Base-by-base conservation (phyloP, 257 asterid genomes). In the Ajuga chamaepitys region DNA sequence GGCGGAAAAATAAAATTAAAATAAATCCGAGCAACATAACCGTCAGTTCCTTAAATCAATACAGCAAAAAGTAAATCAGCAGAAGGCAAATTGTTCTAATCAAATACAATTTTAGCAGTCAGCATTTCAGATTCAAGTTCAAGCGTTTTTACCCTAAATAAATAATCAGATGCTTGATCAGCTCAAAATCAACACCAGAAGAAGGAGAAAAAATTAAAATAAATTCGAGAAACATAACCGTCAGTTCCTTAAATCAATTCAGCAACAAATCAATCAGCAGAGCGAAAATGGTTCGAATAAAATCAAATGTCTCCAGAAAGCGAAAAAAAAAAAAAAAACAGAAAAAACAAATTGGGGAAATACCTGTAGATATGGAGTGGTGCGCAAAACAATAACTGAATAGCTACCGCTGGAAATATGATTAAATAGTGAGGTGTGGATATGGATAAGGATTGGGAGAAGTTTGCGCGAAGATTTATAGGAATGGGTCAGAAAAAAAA, bases 371-470 rank as follows among this genome's bases (percentile, higher is more conserved):
- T 37, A 22, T 6, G 56, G 41, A 38, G 53, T 9, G 25, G 8
- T 28, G 35, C 2, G 38, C 42, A 45, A 47, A 48, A 37, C 20
- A 20, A 8, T 16, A 20, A 37, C 45, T 58, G 42, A 47, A 14
- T 25, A 55, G 3, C 0, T 0, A 17, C 17, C 48, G 51, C 0
- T 7, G 14, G 42, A 17, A 55, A 25, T 10, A 26, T 18, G 52
- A 60, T 48, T 61, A 51, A 60, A 53, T 61, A 70, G 56, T 20
- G 57, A 41, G 38, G 40, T 1, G 41, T 3, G 26, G 46, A 51
- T 51, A 28, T 42, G 57, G 64, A 61, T 70, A 60, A 61, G 75
- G 45, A 61, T 70, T 42, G 59, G 13, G 11, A 17, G 3, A 45
- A 13, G 40, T 7, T 47, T 3, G 38, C 12, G 45, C 11, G 11